phyloP scores from a whole-genome alignment of 176 grass and related monocot species.

The Aegilops longissima region DNA sequence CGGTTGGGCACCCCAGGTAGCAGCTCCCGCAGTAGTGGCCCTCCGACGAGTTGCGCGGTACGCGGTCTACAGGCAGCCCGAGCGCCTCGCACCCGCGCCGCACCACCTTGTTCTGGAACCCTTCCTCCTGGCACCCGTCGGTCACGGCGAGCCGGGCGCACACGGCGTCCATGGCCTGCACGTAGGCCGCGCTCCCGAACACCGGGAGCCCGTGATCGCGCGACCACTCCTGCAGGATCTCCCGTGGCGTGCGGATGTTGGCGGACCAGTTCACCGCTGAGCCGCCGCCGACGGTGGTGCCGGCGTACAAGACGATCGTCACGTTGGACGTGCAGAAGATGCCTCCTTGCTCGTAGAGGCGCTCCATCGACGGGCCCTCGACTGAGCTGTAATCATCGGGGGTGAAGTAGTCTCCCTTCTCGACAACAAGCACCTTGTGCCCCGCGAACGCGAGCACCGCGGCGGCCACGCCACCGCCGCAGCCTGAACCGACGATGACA shows the following conservation, averaged over 20 bases:
- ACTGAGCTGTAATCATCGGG: constrained; percentile 64
- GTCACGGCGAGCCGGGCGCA: constrained; percentile 62
- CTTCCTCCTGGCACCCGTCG: constrained; percentile 51
- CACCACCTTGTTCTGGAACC: constrained; percentile 81
- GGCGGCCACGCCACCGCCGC: constrained; percentile 76
- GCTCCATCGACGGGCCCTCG: constrained; percentile 69
- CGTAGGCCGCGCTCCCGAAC: constrained; percentile 49
- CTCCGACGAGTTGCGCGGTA: constrained; percentile 76
- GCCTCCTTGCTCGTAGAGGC: constrained; percentile 64
- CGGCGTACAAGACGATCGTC: constrained; percentile 51
- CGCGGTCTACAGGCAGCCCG: constrained; percentile 51
- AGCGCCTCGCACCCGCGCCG: constrained; percentile 69
- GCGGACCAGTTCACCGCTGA: constrained; percentile 98
- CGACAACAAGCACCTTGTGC: constrained; percentile 80
- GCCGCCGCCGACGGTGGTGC: constrained; percentile 87
- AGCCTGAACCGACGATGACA: constrained; percentile 82
- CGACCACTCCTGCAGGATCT: constrained; percentile 64
- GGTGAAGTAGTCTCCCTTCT: constrained; percentile 85
- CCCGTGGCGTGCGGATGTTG: constrained; percentile 64
- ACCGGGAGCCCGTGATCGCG: constrained; percentile 50
- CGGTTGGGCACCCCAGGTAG: constrained; percentile 59
- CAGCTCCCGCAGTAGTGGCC: constrained; percentile 73
- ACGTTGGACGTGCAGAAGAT: constrained; percentile 54
- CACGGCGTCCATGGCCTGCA: constrained; percentile 65
- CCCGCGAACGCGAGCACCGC: constrained; percentile 74